Evolutionary conservation across 2,329 filamentous ascomycete genomes (phyloP).

Genomic region (Calonectria honghensis): DNA sequence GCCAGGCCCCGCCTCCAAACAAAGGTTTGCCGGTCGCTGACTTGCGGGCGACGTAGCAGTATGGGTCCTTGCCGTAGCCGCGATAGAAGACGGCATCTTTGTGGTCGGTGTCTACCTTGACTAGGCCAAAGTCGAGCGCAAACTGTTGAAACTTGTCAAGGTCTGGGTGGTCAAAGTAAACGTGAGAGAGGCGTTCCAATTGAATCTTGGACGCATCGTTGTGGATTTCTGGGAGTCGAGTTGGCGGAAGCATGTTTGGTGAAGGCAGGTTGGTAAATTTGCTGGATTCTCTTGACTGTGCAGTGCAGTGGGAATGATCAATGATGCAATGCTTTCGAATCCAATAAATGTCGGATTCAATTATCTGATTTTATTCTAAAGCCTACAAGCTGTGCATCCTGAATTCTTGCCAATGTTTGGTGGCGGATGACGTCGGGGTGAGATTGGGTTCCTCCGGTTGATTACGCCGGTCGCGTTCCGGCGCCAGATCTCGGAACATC

Average conservation of each 20-base stretch:
- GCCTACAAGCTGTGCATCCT: no score
- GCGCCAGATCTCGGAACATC: neutral
- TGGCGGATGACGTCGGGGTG: neutral
- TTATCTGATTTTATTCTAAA: neutral
- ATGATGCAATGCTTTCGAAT: neutral
- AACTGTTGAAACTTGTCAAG: conserved; percentile 8
- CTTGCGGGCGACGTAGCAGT: conserved; percentile 32
- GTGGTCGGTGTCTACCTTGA: neutral
- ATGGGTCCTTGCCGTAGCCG: conserved; percentile 33
- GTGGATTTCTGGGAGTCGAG: conserved; percentile 17
- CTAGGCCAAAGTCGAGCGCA: conserved; percentile 25
- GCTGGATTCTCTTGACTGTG: neutral
- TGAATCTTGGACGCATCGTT: conserved; percentile 33
- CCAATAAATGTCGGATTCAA: no score
- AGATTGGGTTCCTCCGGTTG: conserved; percentile 4
- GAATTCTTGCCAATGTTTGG: neutral
- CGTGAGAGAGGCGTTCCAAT: conserved; percentile 20
- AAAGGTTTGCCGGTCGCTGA: neutral
- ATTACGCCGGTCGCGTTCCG: neutral
- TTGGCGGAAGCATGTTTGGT: neutral
- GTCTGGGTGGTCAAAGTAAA: conserved; percentile 31
- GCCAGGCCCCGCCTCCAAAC: conserved; percentile 24
- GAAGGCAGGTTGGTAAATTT: neutral
- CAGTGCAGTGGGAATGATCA: no score
- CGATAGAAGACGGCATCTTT: neutral